Percentiles rank a stretch among this genome's conserved stretches.
Evolutionary conservation across 345 rosid genomes (phyloP).

Genomic region (Eucalyptus tenuipes): DNA sequence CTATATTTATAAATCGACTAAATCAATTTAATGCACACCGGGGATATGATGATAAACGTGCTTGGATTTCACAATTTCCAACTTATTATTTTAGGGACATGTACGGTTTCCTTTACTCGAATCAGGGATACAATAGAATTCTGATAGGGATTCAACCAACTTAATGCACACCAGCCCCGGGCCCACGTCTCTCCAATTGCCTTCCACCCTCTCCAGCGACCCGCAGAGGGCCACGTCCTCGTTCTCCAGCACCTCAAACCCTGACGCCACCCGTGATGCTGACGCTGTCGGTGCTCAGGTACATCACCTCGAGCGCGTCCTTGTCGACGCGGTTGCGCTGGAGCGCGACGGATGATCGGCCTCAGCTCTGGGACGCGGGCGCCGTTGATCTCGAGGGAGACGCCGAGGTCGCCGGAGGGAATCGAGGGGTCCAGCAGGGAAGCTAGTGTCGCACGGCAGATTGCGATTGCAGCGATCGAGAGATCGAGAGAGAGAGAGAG

Average conservation of each 20-base stretch:
- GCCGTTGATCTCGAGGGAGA: slow-evolving; percentile 80
- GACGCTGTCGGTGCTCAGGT: slow-evolving; percentile 71
- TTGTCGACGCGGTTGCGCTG: slow-evolving; percentile 57
- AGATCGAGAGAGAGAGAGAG: too few relatives aligned
- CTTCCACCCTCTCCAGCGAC: slow-evolving; percentile 63
- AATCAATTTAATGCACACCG: too few relatives aligned
- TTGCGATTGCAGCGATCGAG: not conserved
- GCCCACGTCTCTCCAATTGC: slow-evolving; percentile 32
- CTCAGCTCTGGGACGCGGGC: slow-evolving; percentile 44
- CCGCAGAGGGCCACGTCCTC: slow-evolving; percentile 61
- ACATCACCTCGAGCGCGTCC: slow-evolving; percentile 75
- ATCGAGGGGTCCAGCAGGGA: not conserved
- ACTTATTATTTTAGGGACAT: not conserved
- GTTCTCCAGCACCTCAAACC: slow-evolving; percentile 58
- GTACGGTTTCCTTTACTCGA: not conserved
- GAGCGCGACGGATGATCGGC: slow-evolving; percentile 37
- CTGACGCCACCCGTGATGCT: slow-evolving; percentile 63
- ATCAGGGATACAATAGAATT: not conserved
- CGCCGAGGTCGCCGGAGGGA: slow-evolving; percentile 29
- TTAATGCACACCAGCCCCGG: not conserved
- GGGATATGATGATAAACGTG: fast-evolving
- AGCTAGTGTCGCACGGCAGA: not conserved
- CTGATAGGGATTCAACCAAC: too few relatives aligned
- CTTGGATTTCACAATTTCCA: not conserved
- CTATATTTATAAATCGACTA: not conserved